Evolutionary conservation across 306 rosid species (phyloP).

Genomic region (Cajanus cajan): DNA sequence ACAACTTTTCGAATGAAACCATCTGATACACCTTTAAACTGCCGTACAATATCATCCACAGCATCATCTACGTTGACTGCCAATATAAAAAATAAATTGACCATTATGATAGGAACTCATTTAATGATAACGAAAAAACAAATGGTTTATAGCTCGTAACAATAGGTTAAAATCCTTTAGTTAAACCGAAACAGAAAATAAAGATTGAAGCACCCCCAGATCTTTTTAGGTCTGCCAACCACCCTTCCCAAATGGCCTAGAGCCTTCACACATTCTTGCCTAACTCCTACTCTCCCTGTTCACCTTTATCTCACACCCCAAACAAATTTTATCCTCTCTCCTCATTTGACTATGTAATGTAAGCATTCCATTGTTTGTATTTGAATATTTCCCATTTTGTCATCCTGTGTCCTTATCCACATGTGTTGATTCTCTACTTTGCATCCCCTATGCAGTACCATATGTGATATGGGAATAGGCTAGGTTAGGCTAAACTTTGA

Average conservation of each 20-base stretch:
- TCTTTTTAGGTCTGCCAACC: not conserved
- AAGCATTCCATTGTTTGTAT: not conserved
- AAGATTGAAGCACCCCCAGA: not conserved
- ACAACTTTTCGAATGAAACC: constrained; percentile 78
- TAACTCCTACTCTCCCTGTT: not conserved
- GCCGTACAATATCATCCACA: constrained; percentile 92
- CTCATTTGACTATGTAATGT: not conserved
- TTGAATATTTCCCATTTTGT: not conserved
- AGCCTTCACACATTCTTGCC: not conserved
- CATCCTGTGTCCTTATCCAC: not conserved
- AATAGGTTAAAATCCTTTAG: not conserved
- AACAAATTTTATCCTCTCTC: not conserved
- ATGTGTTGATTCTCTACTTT: not conserved
- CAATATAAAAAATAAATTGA: constrained; percentile 2
- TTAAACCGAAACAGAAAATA: not conserved
- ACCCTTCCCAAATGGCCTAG: not conserved
- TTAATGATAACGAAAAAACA: not conserved
- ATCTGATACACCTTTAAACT: constrained; percentile 94
- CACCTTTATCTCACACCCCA: not conserved
- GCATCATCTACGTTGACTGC: constrained; percentile 98
- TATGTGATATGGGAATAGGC: no score
- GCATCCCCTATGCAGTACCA: not conserved
- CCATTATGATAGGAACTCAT: not conserved
- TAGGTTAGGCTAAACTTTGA: no score
- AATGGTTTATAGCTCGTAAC: not conserved